Base-by-base conservation (phyloP, 2,329 filamentous ascomycete genomes). In the Mycocentrospora acerina region DNA sequence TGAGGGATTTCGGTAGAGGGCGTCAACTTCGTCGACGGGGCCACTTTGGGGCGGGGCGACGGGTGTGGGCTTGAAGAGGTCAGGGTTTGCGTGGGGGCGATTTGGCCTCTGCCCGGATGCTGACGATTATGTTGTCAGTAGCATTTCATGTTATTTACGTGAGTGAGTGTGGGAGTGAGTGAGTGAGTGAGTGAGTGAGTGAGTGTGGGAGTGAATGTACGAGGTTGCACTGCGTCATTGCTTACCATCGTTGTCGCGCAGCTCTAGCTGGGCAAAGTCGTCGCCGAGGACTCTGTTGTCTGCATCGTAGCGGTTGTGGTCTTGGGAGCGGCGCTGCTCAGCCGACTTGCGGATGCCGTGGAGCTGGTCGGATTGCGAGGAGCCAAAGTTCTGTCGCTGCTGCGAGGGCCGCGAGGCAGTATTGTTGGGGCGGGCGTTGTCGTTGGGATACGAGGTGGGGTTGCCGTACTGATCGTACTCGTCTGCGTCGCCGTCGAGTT, bases 231-330 rank as follows among this genome's bases (percentile, higher is more conserved):
- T n/a, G n/a, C n/a, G n/a, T n/a, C n/a, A n/a, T n/a, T n/a, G n/a
- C n/a, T n/a, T 55, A 79, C 77, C 72, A 63, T 84, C 82, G 29
- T 79, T 74, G 51, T 85, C 82, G 44, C 76, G 74, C 46, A 86
- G 55, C 58, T 84, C 80, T 6, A 85, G 71, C 27, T 76, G 74
- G 37, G 81, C 78, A 70, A 98, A 97, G 60, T 97, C 90, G 57
- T 96, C 91, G 46, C 85, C 83, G 22, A 98, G 76, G 25, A 97
- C 82, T 62, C 90, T 83, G 19, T 91, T 93, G 64, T 98, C 93
- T 18, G 90, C 90, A 66, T 98, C 93, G 62, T 98, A 98, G 40
- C 89, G 83, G 55, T 90, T 86, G 47, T 90, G 89, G 65, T 97
- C 91, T 27, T 85, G 85, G 64, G 90, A 95, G 56, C 86, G 80